Percentiles rank a stretch among this genome's conserved stretches.
Evolutionary conservation across 2,329 filamentous ascomycete species (phyloP).

Genomic region (Dryadomyces quercus-mongolicae): DNA sequence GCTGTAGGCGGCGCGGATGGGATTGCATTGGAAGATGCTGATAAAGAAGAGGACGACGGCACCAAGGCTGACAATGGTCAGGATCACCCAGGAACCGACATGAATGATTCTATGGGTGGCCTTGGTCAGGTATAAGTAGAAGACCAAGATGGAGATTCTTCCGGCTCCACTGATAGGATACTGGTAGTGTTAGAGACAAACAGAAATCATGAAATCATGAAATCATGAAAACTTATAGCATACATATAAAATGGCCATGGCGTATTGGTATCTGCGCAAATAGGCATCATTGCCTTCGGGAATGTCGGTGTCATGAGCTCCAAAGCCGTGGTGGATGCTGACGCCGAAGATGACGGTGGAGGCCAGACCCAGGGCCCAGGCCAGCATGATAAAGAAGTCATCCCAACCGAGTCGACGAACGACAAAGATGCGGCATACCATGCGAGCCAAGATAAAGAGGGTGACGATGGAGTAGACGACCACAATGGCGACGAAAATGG

Average conservation of each 20-base stretch:
- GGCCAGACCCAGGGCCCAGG: slow-evolving; percentile 62
- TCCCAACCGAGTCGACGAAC: slow-evolving; percentile 62
- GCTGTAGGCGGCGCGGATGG: slow-evolving; percentile 54
- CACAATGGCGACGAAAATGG: slow-evolving; percentile 59
- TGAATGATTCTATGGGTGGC: slow-evolving; percentile 66
- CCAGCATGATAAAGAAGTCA: slow-evolving; percentile 69
- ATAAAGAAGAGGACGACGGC: slow-evolving; percentile 72
- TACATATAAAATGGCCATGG: slow-evolving; percentile 52
- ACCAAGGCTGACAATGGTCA: slow-evolving; percentile 66
- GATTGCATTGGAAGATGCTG: slow-evolving; percentile 77
- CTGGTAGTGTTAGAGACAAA: slow-evolving; percentile 34
- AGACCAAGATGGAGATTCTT: slow-evolving; percentile 85
- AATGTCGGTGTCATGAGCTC: slow-evolving; percentile 54
- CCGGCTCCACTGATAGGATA: slow-evolving; percentile 84
- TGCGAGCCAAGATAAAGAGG: slow-evolving; percentile 61
- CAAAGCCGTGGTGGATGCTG: slow-evolving; percentile 52
- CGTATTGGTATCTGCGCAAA: slow-evolving; percentile 50
- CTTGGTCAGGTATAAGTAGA: slow-evolving; percentile 74
- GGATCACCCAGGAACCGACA: slow-evolving; percentile 67
- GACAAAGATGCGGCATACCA: slow-evolving; percentile 61
- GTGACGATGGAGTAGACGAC: slow-evolving; percentile 57
- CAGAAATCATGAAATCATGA: too few species aligned
- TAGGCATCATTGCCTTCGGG: slow-evolving; percentile 29
- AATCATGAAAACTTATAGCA: too few species aligned
- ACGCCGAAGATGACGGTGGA: slow-evolving; percentile 55